These are phyloP conservation scores for Colletotrichum lupini DNA, from an alignment of 2,329 filamentous ascomycete genomes.

Conservation along the genomic window DNA sequence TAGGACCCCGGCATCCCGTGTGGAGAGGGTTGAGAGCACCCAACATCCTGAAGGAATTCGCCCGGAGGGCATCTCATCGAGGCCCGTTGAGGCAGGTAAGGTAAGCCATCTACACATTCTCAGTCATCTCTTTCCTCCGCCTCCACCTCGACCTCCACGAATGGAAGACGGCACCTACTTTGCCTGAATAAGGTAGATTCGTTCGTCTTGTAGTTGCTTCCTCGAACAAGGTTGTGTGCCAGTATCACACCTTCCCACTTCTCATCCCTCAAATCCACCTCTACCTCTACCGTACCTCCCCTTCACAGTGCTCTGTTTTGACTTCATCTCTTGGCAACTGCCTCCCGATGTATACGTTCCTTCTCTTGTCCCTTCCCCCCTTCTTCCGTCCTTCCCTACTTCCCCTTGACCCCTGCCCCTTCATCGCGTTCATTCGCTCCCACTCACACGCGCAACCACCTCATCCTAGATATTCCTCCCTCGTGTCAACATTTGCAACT, in stretches of 20 bases:
- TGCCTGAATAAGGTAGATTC: background rate
- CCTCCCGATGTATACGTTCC: background rate
- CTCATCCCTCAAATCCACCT: background rate
- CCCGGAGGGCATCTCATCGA: background rate
- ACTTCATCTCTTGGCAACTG: constrained; percentile 24
- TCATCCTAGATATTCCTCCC: background rate
- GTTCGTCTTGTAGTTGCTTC: too few relatives aligned
- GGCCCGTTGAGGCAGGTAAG: background rate
- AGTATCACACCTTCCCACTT: too few relatives aligned
- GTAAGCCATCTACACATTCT: background rate
- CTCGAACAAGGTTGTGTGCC: too few relatives aligned
- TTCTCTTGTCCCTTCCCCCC: background rate
- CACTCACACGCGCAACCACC: background rate
- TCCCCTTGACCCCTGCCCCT: background rate
- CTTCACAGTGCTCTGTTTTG: constrained; percentile 21
- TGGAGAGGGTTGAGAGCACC: background rate
- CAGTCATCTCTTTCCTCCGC: background rate
- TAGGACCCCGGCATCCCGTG: background rate
- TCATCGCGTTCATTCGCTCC: background rate
- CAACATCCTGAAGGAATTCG: background rate
- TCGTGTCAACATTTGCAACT: background rate
- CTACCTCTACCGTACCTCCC: background rate
- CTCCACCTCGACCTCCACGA: background rate
- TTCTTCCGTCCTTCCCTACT: background rate
- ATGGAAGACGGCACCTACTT: background rate